Evolutionary conservation across 2,329 filamentous ascomycete species (phyloP), one percentile per base, ranked within the genome.

Genomic region (Metarhizium sp.): DNA sequence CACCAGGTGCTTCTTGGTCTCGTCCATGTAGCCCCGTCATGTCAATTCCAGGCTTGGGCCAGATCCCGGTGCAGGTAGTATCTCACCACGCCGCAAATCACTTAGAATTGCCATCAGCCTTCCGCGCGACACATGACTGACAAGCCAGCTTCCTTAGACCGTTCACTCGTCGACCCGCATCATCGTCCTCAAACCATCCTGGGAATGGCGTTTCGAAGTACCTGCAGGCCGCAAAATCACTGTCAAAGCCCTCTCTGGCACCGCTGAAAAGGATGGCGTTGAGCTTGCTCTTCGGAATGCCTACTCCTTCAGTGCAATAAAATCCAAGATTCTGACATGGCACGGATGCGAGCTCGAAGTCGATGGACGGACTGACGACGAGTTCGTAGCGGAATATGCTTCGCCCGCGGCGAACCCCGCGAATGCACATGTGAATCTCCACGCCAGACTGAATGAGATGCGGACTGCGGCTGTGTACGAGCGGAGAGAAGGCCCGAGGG

Each of bases 181-280:
- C 52, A 68, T 79, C 59, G 67, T 66, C 59, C 80, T 92, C 59
- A 74, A 78, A 52, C 78, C 82, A 55, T 82, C 81, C 61, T 85
- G 82, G 64, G 88, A 92, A 78, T 92, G 87, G 84, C 82, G 88
- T 52, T 92, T 92, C 72, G 80, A 89, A 65, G 84, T 90, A 48
- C 78, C 85, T 11, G 69, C 75, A 58, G 71, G 67, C 59, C 70
- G 71, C 56, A 63, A 69, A 34, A 57, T 79, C 52, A 69, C 70
- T 43, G 66, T 80, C 50, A 78, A 91, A 75, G 77, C 97, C 30
- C 73, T 90, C 55, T 83, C 80, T 38, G 94, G 94, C 58, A 90
- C 86, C 1, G 94, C 92, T 51, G 94, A 99, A 71, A 84, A 95
- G 66, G 96, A 97, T 68, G 94, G 94, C 67, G 92, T 92, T 55